Evolutionary conservation across 106 monocot species (phyloP).

Genomic region (Apostasia ramifera): DNA sequence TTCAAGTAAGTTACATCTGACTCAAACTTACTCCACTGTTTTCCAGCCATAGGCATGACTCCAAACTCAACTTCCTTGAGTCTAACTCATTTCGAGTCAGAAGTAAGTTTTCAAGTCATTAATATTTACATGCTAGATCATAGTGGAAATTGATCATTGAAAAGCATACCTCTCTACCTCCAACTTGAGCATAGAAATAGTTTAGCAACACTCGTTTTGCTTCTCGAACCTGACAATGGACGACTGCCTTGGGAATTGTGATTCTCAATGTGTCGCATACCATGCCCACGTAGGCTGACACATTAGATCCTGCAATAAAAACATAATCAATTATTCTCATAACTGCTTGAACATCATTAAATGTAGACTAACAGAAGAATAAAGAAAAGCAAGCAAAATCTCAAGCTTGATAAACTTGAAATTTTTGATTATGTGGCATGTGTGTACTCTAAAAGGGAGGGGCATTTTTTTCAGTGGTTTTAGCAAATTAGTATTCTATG

Average conservation of each 20-base stretch:
- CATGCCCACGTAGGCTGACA: constrained; percentile 51
- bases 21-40: too few relatives aligned
- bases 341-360: too few relatives aligned
- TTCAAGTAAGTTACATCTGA: background rate
- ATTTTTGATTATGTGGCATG: background rate
- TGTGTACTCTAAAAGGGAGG: background rate
- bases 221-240: constrained; percentile 59
- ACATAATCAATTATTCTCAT: too few relatives aligned
- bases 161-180: constrained; percentile 32
- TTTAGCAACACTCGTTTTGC: constrained; percentile 54
- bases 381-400: too few relatives aligned
- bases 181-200: constrained; percentile 48
- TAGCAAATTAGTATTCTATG: too few relatives aligned
- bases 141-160: background rate
- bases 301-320: constrained; percentile 29
- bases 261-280: constrained; percentile 39
- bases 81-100: background rate
- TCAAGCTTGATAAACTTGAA: background rate
- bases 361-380: too few relatives aligned
- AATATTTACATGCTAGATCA: background rate
- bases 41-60: background rate
- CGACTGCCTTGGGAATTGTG: constrained; percentile 53
- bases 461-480: too few relatives aligned
- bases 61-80: background rate
- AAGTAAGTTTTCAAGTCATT: background rate